Evolutionary conservation across 768 basidiomycete genomes (phyloP), one percentile per base, ranked within the genome.

Genomic region (Tricholoma sp.): DNA sequence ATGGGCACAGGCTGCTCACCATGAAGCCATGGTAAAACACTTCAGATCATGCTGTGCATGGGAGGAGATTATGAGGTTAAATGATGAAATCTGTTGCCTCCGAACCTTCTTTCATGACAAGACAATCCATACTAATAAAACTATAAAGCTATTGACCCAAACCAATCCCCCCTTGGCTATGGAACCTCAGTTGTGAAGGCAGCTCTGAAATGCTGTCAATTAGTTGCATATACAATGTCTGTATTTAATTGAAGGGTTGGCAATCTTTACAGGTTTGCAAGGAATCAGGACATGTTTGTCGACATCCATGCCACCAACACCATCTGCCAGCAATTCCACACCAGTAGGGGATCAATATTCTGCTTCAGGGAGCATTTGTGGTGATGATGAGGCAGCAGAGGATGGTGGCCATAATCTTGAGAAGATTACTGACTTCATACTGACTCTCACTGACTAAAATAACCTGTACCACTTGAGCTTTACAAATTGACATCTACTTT

Each of bases 11-110:
- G 24, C 10, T 0, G 21, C 45, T 9, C 21, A 4, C 24, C 9
- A 3, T 46, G 34, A 51, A 32, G 34, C 29, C 1, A 35, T 29
- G 11, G 18, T 51, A 27, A 8, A 35, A 29, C 64, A 67, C 21
- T 67, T 50, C 32, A 64, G 60, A 1, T 61, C 56, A 0, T 59
- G 63, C 1, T 21, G n/a, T 47, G 53, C n/a, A 52, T 47, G 10
- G 61, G 61, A 9, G 66, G 47, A 10, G 64, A 65, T 57, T 61
- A 65, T 4, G 59, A 62, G 5, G 63, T 53, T 22, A 63, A 54
- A 50, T 62, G 47, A 8, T 39, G 12, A 66, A 63, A 64, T 9
- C 35, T 54, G 3, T 59, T 64, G 14, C 5, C 55, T 56, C 14
- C 32, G n/a, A n/a, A 56, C 55, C 19, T 29, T 18, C 0, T 49